Evolutionary conservation across 2,329 filamentous ascomycete species (phyloP).

Genomic region (Fusarium palustre): DNA sequence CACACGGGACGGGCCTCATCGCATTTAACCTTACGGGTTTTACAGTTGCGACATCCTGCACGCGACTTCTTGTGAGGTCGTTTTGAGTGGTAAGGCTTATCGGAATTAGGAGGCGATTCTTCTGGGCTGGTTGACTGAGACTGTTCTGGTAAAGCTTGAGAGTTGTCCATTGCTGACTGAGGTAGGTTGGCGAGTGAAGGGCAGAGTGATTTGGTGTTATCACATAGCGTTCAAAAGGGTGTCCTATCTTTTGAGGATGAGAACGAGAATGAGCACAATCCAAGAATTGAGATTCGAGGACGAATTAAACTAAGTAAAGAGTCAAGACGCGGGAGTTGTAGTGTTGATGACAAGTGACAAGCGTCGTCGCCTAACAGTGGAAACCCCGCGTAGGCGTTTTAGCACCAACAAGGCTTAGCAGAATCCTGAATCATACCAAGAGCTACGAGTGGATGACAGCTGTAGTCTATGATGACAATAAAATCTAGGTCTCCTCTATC

Average conservation of each 20-base stretch:
- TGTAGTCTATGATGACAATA: conserved; percentile 35
- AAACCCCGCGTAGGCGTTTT: conserved; percentile 28
- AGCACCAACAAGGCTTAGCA: conserved; percentile 32
- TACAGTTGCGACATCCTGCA: conserved; percentile 66
- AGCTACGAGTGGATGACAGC: conserved; percentile 29
- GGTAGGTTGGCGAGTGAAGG: not conserved
- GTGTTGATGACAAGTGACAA: conserved; percentile 18
- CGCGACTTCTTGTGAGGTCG: conserved; percentile 68
- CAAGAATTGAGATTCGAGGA: not conserved
- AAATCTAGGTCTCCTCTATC: not conserved
- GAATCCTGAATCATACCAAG: not conserved
- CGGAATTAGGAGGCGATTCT: conserved; percentile 18
- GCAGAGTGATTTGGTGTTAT: not conserved
- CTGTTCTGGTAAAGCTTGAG: conserved; percentile 5
- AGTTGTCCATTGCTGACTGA: conserved; percentile 25
- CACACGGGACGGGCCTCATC: conserved; percentile 64
- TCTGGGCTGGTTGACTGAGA: conserved; percentile 26
- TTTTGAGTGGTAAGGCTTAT: conserved; percentile 56
- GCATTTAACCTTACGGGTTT: conserved; percentile 59
- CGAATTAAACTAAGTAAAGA: not conserved
- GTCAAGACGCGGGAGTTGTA: not conserved
- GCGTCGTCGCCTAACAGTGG: conserved; percentile 3
- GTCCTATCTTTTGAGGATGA: not conserved
- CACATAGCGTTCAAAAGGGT: not conserved
- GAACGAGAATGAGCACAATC: not conserved